Base-by-base conservation (phyloP, 805 yeast genomes). In the Yamadazyma insecticola region DNA sequence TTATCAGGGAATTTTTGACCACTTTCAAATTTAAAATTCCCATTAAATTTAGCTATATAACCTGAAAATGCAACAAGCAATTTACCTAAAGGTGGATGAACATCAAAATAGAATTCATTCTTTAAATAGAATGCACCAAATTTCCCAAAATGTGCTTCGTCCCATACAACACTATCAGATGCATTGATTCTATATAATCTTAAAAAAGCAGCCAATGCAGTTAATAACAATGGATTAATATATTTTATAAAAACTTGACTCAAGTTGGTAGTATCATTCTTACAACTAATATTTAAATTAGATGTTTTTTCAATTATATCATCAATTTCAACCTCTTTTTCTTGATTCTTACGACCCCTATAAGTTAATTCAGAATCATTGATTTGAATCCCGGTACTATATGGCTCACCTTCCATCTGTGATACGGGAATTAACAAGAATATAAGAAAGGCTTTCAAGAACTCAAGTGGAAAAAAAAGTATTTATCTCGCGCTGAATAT, bases 141-240 rank as follows among this genome's bases (percentile, higher is more conserved):
- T 53, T 81, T 82, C 24, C 92, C 95, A 53, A 84, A 84, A 64
- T 84, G 95, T 5, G 94, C 92, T 55, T 84, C 95, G 61, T 84
- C 97, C 97, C 97, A 89, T 15, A 92, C 92, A 18, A 92, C 97
- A 34, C 72, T 68, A 35, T 73, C 67, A 39, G 86, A 83, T 35
- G 72, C 66, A 33, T 84, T 82, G 44, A 90, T 81, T 40, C 72
- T 67, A 62, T 84, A 79, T 56, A 88, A 75, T 46, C 97, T 75
- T 24, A 86, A 71, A 40, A 44, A 41, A 6, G 60, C 60, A 4
- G 70, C 57, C 17, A 58, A 26, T 17, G 53, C 48, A 11, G 70
- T 63, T 41, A 65, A 51, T 10, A 59, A 35, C 14, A 64, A 38
- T 4, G 70, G 59, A 33, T 46, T 51, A 13, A 52, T 36, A 25